Percentiles rank a stretch among this genome's conserved stretches.
Conservation (phyloP, 2,329 filamentous ascomycete species). For the Diaporthe amygdali region DNA sequence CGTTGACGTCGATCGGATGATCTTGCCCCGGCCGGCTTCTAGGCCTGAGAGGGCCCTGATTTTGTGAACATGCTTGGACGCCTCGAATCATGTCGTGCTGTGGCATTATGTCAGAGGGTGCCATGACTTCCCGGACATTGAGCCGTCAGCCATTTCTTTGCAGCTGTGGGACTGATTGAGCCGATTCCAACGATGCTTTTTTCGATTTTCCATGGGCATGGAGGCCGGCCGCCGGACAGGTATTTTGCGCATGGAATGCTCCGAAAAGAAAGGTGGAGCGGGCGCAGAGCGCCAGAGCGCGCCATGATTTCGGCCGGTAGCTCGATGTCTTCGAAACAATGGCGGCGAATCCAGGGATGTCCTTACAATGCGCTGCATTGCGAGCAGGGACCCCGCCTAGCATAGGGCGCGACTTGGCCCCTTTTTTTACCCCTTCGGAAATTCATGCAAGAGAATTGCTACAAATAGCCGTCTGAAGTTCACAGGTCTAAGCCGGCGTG, state of each 20-base stretch:
- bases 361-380: not conserved
- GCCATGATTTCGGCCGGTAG: too few relatives aligned
- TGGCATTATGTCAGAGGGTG: not conserved
- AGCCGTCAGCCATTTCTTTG: not conserved
- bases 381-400: not conserved
- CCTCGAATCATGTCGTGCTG: not conserved
- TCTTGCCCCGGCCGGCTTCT: not conserved
- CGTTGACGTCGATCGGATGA: constrained; percentile 7
- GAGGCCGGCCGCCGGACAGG: not conserved
- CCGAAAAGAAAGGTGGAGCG: not conserved
- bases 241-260: not conserved
- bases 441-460: not conserved
- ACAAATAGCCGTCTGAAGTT: not conserved
- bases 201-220: not conserved
- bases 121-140: not conserved
- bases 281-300: not conserved
- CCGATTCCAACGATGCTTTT: not conserved
- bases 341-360: not conserved
- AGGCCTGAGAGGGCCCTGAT: not conserved
- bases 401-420: not conserved
- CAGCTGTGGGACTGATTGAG: not conserved
- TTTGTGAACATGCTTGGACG: not conserved
- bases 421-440: not conserved
- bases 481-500: not conserved
- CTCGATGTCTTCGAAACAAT: not conserved